Percentiles rank a stretch among this genome's conserved stretches.
Conservation (phyloP, 345 rosid species). For the Populus tremula region DNA sequence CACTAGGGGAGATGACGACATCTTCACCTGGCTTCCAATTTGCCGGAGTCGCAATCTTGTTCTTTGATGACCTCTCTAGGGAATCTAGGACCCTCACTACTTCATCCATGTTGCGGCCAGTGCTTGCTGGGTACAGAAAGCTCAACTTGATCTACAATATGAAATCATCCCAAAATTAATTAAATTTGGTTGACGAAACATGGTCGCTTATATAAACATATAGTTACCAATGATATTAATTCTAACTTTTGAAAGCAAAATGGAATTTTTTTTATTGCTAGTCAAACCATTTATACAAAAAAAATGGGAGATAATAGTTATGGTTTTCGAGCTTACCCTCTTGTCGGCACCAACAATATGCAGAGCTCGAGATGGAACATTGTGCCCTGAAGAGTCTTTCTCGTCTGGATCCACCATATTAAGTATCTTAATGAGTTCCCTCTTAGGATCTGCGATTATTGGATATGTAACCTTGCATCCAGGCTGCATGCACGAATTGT, state of each 20-base stretch:
- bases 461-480: slow-evolving; percentile 68
- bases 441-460: slow-evolving; percentile 63
- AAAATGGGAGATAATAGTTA: background rate
- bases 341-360: slow-evolving; percentile 66
- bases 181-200: background rate
- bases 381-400: slow-evolving; percentile 39
- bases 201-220: no score
- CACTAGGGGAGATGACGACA: slow-evolving; percentile 57
- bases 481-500: slow-evolving; percentile 27
- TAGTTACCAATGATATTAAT: no score
- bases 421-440: slow-evolving; percentile 53
- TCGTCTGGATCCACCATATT: slow-evolving; percentile 82
- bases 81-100: slow-evolving; percentile 75
- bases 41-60: slow-evolving; percentile 69
- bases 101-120: slow-evolving; percentile 77
- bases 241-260: no score
- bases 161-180: background rate
- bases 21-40: slow-evolving; percentile 80
- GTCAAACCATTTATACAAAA: background rate
- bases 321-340: slow-evolving; percentile 32
- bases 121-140: slow-evolving; percentile 65
- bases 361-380: slow-evolving; percentile 64
- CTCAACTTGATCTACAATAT: slow-evolving; percentile 61
- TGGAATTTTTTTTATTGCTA: no score
- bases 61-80: slow-evolving; percentile 43